Base-by-base conservation (phyloP, 768 basidiomycete genomes). In the Kwoniella sp. region DNA sequence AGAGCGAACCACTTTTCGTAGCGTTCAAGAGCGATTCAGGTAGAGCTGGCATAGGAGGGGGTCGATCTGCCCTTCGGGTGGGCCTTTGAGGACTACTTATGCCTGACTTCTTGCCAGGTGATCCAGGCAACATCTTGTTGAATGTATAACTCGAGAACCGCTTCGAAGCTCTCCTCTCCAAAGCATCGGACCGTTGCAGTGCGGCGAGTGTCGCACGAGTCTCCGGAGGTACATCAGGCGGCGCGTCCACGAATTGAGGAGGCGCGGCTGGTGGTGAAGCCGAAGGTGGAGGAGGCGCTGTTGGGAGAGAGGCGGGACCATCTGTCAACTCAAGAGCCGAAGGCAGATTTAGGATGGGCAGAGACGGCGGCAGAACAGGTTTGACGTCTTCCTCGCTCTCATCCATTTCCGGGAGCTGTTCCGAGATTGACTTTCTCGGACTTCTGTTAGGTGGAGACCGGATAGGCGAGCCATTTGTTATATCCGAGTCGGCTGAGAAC, bases 91-190 rank as follows among this genome's bases (percentile, higher is more conserved):
- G 77, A 67, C 64, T 66, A 44, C 63, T 52, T 29, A 55, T 22
- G 46, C 49, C 50, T 46, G 63, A 27, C 52, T 68, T 69, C 47
- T 64, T 60, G 7, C 60, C 54, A 8, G 58, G 81, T 59, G 57
- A 84, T 17, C 88, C 87, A 2, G 91, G 78, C 0, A 79, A 88
- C 88, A 98, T 94, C 82, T 94, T 94, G 51, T 89, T 88, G 72
- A 97, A 90, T 68, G 93, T 91, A 77, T 95, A 98, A 1, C 88
- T 88, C 47, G 93, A 96, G 81, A 93, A 98, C 0, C 96, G 90
- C 77, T 97, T 97, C 22, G 91, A 93, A 19, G 95, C 95, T 50
- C 95, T 85, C 22, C 95, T 86, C 71, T 93, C 91, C 40, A 98
- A 85, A 0, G 87, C 85, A 69, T 94, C 92, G 55, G 86, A 88